Percentiles rank a stretch among this genome's conserved stretches.
phyloP scores from a whole-genome alignment of 2,329 filamentous ascomycete species.

The Aspergillus latus region DNA sequence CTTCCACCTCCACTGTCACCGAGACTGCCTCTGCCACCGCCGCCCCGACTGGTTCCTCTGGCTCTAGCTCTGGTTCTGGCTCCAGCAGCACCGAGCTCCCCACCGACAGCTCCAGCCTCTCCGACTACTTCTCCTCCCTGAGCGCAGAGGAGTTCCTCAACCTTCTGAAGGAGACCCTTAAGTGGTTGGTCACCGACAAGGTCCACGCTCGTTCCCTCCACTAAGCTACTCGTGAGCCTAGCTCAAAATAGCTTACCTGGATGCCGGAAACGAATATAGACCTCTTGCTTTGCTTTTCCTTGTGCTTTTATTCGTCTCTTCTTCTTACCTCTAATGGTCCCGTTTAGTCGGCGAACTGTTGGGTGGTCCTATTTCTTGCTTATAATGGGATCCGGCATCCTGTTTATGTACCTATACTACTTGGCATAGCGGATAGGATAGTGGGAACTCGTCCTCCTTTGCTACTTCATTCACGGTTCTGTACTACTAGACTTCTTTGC shows the following conservation, averaged over 20 bases:
- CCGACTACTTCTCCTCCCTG: slow-evolving; percentile 33
- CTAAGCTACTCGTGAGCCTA: slow-evolving; percentile 15
- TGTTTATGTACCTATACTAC: slow-evolving; percentile 21
- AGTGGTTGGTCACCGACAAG: slow-evolving; percentile 35
- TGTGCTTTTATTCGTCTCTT: slow-evolving; percentile 3
- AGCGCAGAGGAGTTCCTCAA: slow-evolving; percentile 32
- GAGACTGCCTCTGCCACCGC: slow-evolving; percentile 7
- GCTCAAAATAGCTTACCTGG: slow-evolving; percentile 1
- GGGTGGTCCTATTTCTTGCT: background rate
- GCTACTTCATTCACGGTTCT: background rate
- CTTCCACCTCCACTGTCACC: slow-evolving; percentile 14
- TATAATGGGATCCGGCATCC: slow-evolving; percentile 22
- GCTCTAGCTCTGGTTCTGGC: slow-evolving; percentile 12
- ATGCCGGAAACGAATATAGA: slow-evolving; percentile 11
- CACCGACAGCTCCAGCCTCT: slow-evolving; percentile 22
- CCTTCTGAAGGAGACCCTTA: slow-evolving; percentile 30
- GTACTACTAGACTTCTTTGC: background rate
- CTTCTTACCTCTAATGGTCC: slow-evolving; percentile 9
- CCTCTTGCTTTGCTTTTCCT: slow-evolving; percentile 5
- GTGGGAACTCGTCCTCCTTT: slow-evolving; percentile 7
- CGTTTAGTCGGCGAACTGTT: slow-evolving; percentile 12
- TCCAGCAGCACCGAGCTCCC: slow-evolving; percentile 17
- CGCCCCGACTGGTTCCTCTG: slow-evolving; percentile 13
- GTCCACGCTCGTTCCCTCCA: slow-evolving; percentile 31
- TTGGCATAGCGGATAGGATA: slow-evolving; percentile 10